Evolutionary conservation across 352 stramenopile genomes (phyloP), one percentile per base, ranked within the genome.

Genomic region (Globisporangium echinulatum): DNA sequence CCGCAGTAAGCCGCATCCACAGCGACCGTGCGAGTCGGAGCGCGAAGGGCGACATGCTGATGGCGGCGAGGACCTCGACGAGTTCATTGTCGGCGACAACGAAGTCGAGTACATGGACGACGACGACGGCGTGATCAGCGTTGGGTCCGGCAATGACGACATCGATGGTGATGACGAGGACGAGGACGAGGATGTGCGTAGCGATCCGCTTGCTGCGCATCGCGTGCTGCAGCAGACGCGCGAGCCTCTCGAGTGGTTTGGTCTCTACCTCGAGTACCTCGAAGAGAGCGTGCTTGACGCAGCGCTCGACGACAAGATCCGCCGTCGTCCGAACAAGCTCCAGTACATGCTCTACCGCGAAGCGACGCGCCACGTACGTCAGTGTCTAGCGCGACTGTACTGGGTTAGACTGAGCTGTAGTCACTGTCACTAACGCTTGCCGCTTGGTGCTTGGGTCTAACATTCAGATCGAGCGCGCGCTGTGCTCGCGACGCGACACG

Each of bases 91-190:
- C 15, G 71, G 54, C 4, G 85, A 95, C 63, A 73, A 91, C 62
- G 77, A 93, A 44, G 69, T 95, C 50, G 83, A 93, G 68, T 95
- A 90, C 68, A 94, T 95, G 85, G 78, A 91, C 39, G 82, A 92
- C 38, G 83, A 94, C 55, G 71, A 85, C 58, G 80, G 69, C 15
- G 73, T 88, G 49, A 87, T 91, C 52, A 82, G 69, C 58, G 74
- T 85, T 9, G 68, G 67, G 15, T 74, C 78, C 13, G 82, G 74
- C 4, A 75, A 71, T 39, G 74, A 83, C 39, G 75, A 90, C 10
- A 54, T 65, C 9, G 65, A 68, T 57, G 70, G 65, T n/a, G 15
- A 9, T 5, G 46, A 64, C 6, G 65, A 68, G 54, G 70, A 67
- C 11, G 55, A 61, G 1, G 63, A 66, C 25, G 58, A 66, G 17